Conservation (phyloP, 2,329 filamentous ascomycete genomes). For the Apiospora sp. region DNA sequence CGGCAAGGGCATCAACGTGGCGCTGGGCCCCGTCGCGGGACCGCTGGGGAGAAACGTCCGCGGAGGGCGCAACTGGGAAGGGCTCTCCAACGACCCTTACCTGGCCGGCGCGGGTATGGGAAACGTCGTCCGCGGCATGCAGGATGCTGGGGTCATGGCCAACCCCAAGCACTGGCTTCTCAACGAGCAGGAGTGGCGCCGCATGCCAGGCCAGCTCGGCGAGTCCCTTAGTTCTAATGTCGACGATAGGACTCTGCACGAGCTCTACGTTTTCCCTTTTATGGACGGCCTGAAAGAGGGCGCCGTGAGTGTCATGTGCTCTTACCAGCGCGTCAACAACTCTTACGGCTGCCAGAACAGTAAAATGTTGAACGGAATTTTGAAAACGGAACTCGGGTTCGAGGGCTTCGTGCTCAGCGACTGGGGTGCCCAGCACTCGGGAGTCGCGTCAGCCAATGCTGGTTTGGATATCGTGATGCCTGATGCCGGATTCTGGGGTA, state of each 20-base stretch:
- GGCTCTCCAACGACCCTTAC: slow-evolving; percentile 65
- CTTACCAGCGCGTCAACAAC: slow-evolving; percentile 79
- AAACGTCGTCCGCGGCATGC: slow-evolving; percentile 72
- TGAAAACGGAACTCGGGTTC: slow-evolving; percentile 88
- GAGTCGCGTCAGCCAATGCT: slow-evolving; percentile 59
- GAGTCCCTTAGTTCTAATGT: slow-evolving; percentile 39
- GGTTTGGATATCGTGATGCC: slow-evolving; percentile 56
- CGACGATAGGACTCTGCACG: slow-evolving; percentile 58
- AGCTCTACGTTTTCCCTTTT: slow-evolving; percentile 89
- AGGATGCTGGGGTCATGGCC: slow-evolving; percentile 77
- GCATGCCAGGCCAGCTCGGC: slow-evolving; percentile 42
- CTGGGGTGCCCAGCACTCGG: slow-evolving; percentile 65
- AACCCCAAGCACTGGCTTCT: slow-evolving; percentile 61
- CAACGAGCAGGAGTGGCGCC: slow-evolving; percentile 28
- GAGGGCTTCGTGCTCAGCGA: slow-evolving; percentile 77
- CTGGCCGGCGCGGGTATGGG: slow-evolving; percentile 56
- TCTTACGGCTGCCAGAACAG: slow-evolving; percentile 78
- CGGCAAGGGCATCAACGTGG: slow-evolving; percentile 46
- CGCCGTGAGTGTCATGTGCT: slow-evolving; percentile 83
- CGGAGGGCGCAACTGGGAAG: slow-evolving; percentile 52
- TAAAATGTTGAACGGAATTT: slow-evolving; percentile 80
- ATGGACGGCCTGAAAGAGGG: slow-evolving; percentile 81
- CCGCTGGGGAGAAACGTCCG: slow-evolving; percentile 64
- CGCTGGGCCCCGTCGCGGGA: slow-evolving; percentile 66
- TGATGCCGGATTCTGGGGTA: slow-evolving; percentile 36